Conservation (phyloP, 2,329 filamentous ascomycete genomes). For the Microsporum audouinii region DNA sequence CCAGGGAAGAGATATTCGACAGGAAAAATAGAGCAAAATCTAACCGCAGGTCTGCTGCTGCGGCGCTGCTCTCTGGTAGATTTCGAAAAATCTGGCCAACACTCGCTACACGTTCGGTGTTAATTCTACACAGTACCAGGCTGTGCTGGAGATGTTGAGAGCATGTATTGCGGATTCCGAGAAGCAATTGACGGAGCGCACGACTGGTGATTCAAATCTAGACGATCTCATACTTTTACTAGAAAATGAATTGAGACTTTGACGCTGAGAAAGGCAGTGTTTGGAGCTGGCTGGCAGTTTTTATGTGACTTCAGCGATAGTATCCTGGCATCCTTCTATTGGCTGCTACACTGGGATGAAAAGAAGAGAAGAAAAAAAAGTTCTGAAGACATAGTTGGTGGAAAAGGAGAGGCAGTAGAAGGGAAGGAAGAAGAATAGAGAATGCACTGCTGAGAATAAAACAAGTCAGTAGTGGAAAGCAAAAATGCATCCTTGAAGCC, state of each 20-base stretch:
- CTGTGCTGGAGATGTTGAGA: constrained; percentile 27
- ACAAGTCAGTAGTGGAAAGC: not conserved
- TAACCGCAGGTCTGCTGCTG: not conserved
- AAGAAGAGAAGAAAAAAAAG: not conserved
- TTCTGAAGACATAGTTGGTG: not conserved
- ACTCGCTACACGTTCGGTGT: constrained; percentile 30
- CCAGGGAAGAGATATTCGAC: not conserved
- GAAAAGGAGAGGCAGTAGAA: not conserved
- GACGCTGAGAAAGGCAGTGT: not conserved
- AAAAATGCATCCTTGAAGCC: not conserved
- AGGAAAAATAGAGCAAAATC: not conserved
- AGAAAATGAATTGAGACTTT: constrained; percentile 8
- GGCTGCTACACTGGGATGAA: not conserved
- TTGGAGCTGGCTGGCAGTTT: not conserved
- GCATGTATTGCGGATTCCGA: constrained; percentile 24
- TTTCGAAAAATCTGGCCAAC: constrained; percentile 34
- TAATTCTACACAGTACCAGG: constrained; percentile 28
- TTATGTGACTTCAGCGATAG: not conserved
- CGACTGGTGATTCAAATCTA: not conserved
- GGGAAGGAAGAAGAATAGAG: not conserved
- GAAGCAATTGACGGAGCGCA: not conserved
- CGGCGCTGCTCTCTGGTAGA: constrained; percentile 16
- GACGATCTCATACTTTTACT: constrained; percentile 8
- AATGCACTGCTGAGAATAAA: not conserved
- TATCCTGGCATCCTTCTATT: not conserved